Conservation (phyloP, 1,139 yeast genomes). For the Pichia inconspicua region DNA sequence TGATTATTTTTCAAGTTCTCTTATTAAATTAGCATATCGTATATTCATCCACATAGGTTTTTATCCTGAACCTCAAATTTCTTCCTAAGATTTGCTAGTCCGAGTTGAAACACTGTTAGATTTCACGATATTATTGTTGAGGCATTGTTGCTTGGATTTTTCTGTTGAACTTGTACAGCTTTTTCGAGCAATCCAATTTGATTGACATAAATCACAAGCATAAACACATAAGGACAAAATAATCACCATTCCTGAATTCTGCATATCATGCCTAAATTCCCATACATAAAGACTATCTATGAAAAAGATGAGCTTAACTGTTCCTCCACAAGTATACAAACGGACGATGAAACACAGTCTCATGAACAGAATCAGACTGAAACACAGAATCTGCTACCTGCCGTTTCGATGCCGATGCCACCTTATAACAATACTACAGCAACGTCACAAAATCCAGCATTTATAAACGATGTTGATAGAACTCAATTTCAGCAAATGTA, state of each 20-base stretch:
- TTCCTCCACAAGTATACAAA: background rate
- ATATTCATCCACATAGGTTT: too few relatives aligned
- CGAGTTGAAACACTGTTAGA: too few relatives aligned
- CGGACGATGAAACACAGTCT: background rate
- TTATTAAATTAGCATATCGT: too few relatives aligned
- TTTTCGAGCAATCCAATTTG: background rate
- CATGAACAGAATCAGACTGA: background rate
- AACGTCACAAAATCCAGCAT: background rate
- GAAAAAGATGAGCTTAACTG: background rate
- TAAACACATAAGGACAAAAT: too few relatives aligned
- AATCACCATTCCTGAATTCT: too few relatives aligned
- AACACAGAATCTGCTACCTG: background rate
- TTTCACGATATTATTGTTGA: background rate
- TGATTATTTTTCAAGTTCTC: too few relatives aligned
- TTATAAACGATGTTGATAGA: background rate
- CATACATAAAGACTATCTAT: background rate
- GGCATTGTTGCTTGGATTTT: background rate
- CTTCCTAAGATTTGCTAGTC: too few relatives aligned
- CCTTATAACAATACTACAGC: background rate
- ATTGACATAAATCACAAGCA: background rate
- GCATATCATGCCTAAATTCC: background rate
- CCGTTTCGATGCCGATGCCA: background rate
- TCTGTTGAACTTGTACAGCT: background rate
- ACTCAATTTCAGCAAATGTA: background rate
- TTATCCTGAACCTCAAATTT: too few relatives aligned